Evolutionary conservation across 2,329 filamentous ascomycete genomes (phyloP).

Genomic region (Trichoderma guizhouense): DNA sequence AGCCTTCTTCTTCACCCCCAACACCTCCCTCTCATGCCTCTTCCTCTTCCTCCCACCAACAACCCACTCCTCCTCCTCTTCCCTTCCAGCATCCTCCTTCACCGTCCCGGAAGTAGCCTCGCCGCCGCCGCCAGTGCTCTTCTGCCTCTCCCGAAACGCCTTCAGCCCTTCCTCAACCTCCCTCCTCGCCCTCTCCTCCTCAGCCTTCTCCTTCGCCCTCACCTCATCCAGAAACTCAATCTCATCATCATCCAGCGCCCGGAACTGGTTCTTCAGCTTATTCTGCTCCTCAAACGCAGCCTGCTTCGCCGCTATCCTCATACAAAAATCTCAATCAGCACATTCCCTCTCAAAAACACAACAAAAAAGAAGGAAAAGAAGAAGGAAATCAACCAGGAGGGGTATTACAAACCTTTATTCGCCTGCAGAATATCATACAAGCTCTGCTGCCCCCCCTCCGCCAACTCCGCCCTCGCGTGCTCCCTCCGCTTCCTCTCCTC

Average conservation of each 20-base stretch:
- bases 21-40: constrained; percentile 35
- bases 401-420: constrained; percentile 64
- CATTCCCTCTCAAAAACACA: neutral
- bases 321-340: neutral
- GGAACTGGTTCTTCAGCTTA: constrained; percentile 72
- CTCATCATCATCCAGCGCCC: constrained; percentile 74
- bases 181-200: constrained; percentile 51
- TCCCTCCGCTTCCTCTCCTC: constrained; percentile 54
- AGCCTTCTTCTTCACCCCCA: constrained; percentile 31
- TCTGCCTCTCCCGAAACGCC: constrained; percentile 53
- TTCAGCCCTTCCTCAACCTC: constrained; percentile 58
- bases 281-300: constrained; percentile 75
- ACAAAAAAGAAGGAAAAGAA: neutral
- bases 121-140: constrained; percentile 23
- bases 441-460: constrained; percentile 51
- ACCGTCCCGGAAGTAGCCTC: constrained; percentile 23
- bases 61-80: constrained; percentile 31
- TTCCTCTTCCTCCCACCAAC: constrained; percentile 37
- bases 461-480: constrained; percentile 44
- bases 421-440: constrained; percentile 75
- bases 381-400: neutral
- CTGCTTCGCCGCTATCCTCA: constrained; percentile 68
- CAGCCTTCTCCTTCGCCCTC: constrained; percentile 44
- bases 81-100: constrained; percentile 26
- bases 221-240: constrained; percentile 69